These are phyloP conservation scores for Eremochloa ophiuroides DNA, from an alignment of 176 grass and related monocot species.

Conservation along the genomic window DNA sequence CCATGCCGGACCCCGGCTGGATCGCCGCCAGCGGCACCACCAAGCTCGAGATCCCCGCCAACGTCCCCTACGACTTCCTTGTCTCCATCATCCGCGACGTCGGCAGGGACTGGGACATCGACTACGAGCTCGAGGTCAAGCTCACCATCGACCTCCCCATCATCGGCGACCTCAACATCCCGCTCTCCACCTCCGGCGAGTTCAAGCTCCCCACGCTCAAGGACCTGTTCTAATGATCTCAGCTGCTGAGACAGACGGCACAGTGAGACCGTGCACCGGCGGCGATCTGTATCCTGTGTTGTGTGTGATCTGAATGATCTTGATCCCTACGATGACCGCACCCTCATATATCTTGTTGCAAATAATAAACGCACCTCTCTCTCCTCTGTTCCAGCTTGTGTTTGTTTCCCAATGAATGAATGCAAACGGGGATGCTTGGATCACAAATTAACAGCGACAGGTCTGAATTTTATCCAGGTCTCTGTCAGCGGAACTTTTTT, in stretches of 20 bases:
- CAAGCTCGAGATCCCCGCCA: conserved; percentile 72
- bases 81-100: conserved; percentile 54
- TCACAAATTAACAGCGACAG: too few relatives aligned
- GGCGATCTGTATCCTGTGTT: neutral
- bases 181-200: conserved; percentile 62
- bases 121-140: conserved; percentile 55
- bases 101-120: conserved; percentile 78
- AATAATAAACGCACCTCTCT: neutral
- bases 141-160: conserved; percentile 72
- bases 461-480: neutral
- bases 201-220: conserved; percentile 74
- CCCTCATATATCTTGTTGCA: neutral
- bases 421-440: neutral
- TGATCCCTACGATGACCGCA: too few relatives aligned
- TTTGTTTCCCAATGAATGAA: neutral
- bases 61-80: conserved; percentile 76
- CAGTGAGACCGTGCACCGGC: too few relatives aligned
- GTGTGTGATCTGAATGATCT: neutral
- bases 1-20: conserved; percentile 76
- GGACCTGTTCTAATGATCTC: conserved; percentile 60
- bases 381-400: neutral
- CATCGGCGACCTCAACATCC: conserved; percentile 78
- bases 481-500: too few relatives aligned
- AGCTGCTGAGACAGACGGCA: too few relatives aligned
- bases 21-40: conserved; percentile 53